Percentiles rank a stretch among this genome's conserved stretches.
phyloP scores from a whole-genome alignment of 192 early-diverging fungal species.

The Backusella tuberculispora region DNA sequence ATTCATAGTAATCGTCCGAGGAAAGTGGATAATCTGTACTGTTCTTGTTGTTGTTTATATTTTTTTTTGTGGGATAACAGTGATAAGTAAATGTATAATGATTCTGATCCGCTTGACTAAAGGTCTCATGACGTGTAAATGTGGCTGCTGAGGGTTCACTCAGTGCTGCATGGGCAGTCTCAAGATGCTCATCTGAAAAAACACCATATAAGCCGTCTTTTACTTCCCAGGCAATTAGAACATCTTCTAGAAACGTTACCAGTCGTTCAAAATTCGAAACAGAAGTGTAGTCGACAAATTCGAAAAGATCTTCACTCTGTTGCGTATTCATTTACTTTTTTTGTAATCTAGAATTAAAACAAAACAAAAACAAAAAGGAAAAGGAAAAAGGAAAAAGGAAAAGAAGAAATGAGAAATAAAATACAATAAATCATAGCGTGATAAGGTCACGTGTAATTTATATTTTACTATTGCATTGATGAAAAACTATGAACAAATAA shows the following conservation, averaged over 20 bases:
- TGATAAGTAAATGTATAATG: conserved; percentile 47
- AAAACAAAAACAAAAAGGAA: too few relatives aligned
- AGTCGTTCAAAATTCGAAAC: conserved; percentile 71
- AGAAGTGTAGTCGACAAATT: conserved; percentile 76
- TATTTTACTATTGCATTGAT: too few relatives aligned
- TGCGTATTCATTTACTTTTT: not conserved
- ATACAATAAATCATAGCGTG: too few relatives aligned
- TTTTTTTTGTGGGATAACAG: conserved; percentile 36
- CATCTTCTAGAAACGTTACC: conserved; percentile 63
- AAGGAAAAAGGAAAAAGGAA: too few relatives aligned
- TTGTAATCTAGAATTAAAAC: too few relatives aligned
- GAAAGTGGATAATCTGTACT: not conserved
- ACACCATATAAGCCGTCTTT: conserved; percentile 52
- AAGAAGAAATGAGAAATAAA: too few relatives aligned
- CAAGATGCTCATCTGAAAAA: conserved; percentile 12
- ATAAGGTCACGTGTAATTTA: too few relatives aligned
- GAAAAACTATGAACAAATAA: too few relatives aligned
- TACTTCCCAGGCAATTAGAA: conserved; percentile 62
- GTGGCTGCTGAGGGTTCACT: not conserved
- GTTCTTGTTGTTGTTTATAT: not conserved
- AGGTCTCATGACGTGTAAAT: conserved; percentile 34
- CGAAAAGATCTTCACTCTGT: conserved; percentile 62
- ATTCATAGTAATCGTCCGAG: not conserved
- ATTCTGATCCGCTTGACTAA: conserved; percentile 36
- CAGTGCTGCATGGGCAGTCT: not conserved